Evolutionary conservation across 208 protist species (phyloP).

Genomic region (Acanthamoeba castellanii): DNA sequence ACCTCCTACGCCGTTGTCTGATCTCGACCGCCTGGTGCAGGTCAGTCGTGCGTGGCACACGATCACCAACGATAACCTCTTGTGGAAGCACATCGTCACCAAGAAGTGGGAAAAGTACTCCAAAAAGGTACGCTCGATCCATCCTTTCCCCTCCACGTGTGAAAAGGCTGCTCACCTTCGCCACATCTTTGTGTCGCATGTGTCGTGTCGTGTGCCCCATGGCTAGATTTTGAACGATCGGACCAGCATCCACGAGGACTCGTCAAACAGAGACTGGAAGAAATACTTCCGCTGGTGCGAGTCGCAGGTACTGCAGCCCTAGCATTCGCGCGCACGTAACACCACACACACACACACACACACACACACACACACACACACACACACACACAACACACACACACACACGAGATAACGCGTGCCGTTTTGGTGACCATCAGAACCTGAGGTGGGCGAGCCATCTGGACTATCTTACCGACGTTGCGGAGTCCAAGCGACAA

Average conservation of each 20-base stretch:
- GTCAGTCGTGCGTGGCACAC: neutral
- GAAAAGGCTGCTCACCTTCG: too few species aligned
- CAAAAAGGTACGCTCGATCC: neutral
- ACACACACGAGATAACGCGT: neutral
- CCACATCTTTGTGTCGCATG: neutral
- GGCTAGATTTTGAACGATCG: neutral
- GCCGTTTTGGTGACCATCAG: neutral
- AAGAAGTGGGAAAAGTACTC: slow-evolving; percentile 71
- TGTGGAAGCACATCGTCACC: slow-evolving; percentile 68
- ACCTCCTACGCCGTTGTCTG: neutral
- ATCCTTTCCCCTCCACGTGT: neutral
- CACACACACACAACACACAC: too few species aligned
- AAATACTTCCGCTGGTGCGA: slow-evolving; percentile 70
- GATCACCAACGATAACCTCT: slow-evolving; percentile 30
- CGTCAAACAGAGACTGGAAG: slow-evolving; percentile 40
- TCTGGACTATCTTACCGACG: slow-evolving; percentile 54
- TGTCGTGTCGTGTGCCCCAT: neutral
- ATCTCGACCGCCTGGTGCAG: neutral
- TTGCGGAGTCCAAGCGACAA: slow-evolving; percentile 10
- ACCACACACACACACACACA: too few species aligned
- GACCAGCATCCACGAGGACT: slow-evolving; percentile 7
- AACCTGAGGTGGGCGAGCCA: slow-evolving; percentile 54
- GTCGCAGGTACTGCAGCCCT: neutral
- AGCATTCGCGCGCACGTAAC: too few species aligned
- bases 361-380: too few species aligned